Conservation (phyloP, 495 filamentous ascomycete genomes). For the Podospora tetraspora region DNA sequence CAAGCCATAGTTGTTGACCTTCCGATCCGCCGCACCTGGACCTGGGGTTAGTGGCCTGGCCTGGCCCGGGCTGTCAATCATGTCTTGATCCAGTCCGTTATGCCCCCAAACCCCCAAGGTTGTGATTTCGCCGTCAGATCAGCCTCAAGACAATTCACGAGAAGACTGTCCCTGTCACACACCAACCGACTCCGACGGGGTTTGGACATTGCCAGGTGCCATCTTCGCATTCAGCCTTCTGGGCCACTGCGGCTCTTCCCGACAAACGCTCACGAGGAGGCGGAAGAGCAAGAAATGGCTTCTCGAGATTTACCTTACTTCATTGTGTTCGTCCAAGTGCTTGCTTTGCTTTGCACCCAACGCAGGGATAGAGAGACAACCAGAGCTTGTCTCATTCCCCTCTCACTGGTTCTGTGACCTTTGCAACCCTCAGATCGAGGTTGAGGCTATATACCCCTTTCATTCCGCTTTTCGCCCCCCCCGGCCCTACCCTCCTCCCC, state of each 20-base stretch:
- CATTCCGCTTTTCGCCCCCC: not conserved
- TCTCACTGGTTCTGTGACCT: not conserved
- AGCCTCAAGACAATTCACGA: not conserved
- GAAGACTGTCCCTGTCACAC: not conserved
- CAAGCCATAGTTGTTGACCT: not conserved
- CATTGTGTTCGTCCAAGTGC: not conserved
- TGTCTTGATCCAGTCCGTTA: not conserved
- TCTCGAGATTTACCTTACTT: not conserved
- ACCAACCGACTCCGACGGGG: not conserved
- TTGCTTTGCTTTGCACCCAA: not conserved
- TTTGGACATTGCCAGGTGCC: not conserved
- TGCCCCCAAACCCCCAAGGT: not conserved
- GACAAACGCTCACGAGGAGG: not conserved
- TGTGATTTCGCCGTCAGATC: not conserved
- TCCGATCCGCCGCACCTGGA: not conserved
- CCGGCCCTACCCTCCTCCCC: too few species aligned
- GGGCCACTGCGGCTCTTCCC: not conserved
- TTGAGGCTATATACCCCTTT: not conserved
- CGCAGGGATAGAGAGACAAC: not conserved
- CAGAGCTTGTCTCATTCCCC: not conserved
- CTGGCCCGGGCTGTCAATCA: not conserved
- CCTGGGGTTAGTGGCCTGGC: not conserved
- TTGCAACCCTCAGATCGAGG: not conserved
- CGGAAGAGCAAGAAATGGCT: not conserved
- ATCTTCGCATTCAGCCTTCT: not conserved